phyloP scores from a whole-genome alignment of 805 yeast genomes.

The Wickerhamomyces queroliae region DNA sequence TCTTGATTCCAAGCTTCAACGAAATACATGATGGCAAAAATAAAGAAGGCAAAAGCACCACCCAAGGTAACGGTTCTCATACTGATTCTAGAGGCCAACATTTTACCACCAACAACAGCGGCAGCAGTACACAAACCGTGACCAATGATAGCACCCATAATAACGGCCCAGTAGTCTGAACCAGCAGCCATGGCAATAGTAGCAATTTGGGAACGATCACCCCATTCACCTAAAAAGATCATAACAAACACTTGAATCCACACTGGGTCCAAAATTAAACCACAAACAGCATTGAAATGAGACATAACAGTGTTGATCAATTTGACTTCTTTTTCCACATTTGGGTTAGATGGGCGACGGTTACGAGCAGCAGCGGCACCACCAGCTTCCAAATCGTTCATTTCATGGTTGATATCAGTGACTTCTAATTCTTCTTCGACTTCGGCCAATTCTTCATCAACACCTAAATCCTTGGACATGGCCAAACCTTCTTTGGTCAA shows the following conservation, averaged over 20 bases:
- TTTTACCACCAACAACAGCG: conserved; percentile 92
- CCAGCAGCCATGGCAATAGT: conserved; percentile 99
- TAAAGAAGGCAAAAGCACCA: conserved; percentile 82
- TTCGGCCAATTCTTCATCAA: conserved; percentile 92
- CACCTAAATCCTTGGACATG: conserved; percentile 80
- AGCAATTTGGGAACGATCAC: conserved; percentile 96
- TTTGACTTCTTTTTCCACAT: conserved; percentile 5
- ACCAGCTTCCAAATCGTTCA: conserved; percentile 51
- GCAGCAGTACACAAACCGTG: conserved; percentile 82
- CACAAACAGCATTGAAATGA: conserved; percentile 48
- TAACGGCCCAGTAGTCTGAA: conserved; percentile 82
- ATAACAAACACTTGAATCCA: conserved; percentile 94
- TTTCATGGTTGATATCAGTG: conserved; percentile 43
- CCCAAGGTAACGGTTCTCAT: conserved; percentile 89
- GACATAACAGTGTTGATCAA: conserved; percentile 13
- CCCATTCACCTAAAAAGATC: conserved; percentile 99
- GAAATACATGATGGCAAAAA: conserved; percentile 78
- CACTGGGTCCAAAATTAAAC: conserved; percentile 71
- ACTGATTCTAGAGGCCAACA: conserved; percentile 82
- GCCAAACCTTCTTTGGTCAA: conserved; percentile 74
- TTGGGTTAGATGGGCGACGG: conserved; percentile 6
- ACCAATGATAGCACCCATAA: conserved; percentile 84
- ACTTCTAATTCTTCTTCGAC: conserved; percentile 90
- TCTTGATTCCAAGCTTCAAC: conserved; percentile 47
- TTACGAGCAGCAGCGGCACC: neutral